Percentiles rank a stretch among this genome's conserved stretches.
Evolutionary conservation across 768 basidiomycete genomes (phyloP).

Genomic region (Rhodotorula taiwanensis): DNA sequence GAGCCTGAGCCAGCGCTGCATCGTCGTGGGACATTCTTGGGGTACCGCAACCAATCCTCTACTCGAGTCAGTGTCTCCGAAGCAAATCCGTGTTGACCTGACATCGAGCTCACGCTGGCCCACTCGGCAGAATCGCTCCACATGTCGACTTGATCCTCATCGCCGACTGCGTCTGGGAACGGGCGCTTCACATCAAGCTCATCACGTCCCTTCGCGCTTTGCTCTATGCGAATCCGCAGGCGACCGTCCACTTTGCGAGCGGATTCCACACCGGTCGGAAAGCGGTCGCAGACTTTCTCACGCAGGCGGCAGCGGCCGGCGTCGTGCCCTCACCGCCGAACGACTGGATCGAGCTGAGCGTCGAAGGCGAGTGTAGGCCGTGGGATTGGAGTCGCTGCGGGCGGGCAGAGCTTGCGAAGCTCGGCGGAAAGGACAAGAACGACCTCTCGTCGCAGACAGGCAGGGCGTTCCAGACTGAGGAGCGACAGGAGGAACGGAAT

Average conservation of each 20-base stretch:
- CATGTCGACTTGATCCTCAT: conserved; percentile 17
- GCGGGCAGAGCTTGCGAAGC: background rate
- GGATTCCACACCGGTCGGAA: conserved; percentile 19
- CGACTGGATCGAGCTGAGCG: conserved; percentile 5
- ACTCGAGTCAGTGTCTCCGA: too few relatives aligned
- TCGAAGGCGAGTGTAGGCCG: conserved; percentile 5
- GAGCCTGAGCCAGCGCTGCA: fast-evolving
- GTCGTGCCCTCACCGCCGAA: background rate
- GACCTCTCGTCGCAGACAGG: too few relatives aligned
- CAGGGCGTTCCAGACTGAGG: background rate
- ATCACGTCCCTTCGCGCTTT: background rate
- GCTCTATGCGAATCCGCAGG: background rate
- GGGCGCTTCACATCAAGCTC: background rate
- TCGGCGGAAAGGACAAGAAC: background rate
- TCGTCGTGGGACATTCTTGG: conserved; percentile 6
- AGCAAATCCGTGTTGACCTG: too few relatives aligned
- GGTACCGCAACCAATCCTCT: too few relatives aligned
- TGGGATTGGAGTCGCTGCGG: background rate
- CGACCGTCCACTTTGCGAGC: background rate
- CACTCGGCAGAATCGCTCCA: background rate
- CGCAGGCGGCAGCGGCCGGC: background rate
- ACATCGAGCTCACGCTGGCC: conserved; percentile 17
- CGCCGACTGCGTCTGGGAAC: conserved; percentile 25
- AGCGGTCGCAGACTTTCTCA: conserved; percentile 7
- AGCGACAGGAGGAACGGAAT: conserved; percentile 22